These are phyloP conservation scores for Phytopythium montanum DNA, from an alignment of 352 stramenopile genomes.

Conservation along the genomic window DNA sequence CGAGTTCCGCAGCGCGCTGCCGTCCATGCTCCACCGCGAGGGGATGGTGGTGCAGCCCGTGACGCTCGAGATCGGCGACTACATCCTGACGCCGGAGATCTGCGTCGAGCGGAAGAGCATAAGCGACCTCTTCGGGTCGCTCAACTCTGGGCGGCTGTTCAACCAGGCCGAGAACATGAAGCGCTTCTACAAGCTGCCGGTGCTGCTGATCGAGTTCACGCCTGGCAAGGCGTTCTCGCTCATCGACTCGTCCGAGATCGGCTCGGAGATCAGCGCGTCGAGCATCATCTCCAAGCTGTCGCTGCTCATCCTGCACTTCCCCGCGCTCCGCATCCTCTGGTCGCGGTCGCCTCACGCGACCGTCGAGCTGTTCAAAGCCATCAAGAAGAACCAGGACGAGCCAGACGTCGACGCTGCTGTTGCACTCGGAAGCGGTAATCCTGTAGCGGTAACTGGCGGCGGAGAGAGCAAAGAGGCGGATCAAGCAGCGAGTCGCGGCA, in stretches of 20 bases:
- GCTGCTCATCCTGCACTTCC: constrained; percentile 94
- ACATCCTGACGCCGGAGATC: constrained; percentile 96
- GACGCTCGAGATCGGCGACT: constrained; percentile 97
- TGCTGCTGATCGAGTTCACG: constrained; percentile 96
- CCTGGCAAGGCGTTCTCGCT: constrained; percentile 85
- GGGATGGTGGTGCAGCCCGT: constrained; percentile 92
- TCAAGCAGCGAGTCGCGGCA: constrained; percentile 5
- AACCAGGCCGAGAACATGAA: constrained; percentile 91
- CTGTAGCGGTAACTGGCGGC: not conserved
- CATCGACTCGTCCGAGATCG: constrained; percentile 88
- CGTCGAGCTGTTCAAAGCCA: constrained; percentile 79
- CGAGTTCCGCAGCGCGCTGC: constrained; percentile 95
- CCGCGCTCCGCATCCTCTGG: constrained; percentile 94
- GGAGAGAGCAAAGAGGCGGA: constrained; percentile 9
- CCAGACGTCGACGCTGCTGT: constrained; percentile 75
- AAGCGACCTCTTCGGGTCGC: constrained; percentile 95
- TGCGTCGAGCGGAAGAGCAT: constrained; percentile 96
- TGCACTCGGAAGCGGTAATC: constrained; percentile 49
- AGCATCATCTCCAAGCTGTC: constrained; percentile 95
- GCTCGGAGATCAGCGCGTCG: constrained; percentile 89
- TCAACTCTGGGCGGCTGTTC: constrained; percentile 95
- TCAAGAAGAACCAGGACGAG: constrained; percentile 83
- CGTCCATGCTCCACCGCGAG: constrained; percentile 96
- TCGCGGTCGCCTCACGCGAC: constrained; percentile 91
- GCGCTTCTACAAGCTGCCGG: constrained; percentile 82